Evolutionary conservation across 1,284 basidiomycete species (phyloP).

Genomic region (Nidula niveotomentosa): DNA sequence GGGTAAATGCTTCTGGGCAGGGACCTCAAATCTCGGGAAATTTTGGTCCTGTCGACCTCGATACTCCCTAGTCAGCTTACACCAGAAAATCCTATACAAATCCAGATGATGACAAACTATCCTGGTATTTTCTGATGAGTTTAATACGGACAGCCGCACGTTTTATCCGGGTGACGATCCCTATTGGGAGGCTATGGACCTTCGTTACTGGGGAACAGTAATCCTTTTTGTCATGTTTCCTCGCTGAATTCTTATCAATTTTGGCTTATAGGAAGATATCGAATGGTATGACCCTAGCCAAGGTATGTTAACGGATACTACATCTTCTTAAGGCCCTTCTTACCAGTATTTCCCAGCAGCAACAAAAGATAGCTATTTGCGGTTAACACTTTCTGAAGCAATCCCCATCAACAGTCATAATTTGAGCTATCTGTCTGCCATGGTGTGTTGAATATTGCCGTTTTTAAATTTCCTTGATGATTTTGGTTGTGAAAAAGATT

Average conservation of each 20-base stretch:
- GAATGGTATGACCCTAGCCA: slow-evolving; percentile 44
- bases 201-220: slow-evolving; percentile 48
- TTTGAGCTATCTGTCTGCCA: slow-evolving; percentile 34
- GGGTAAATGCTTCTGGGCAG: slow-evolving; percentile 74
- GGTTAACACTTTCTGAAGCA: slow-evolving; percentile 26
- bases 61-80: slow-evolving; percentile 58
- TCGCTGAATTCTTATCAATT: too few species aligned
- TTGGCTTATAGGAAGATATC: slow-evolving; percentile 30
- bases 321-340: not conserved
- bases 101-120: slow-evolving; percentile 42
- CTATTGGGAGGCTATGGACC: slow-evolving; percentile 52
- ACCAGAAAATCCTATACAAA: slow-evolving; percentile 46
- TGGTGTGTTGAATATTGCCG: slow-evolving; percentile 22
- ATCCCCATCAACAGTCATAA: slow-evolving; percentile 31
- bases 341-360: slow-evolving; percentile 22
- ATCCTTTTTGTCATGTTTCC: slow-evolving; percentile 13
- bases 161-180: slow-evolving; percentile 73
- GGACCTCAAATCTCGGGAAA: slow-evolving; percentile 51
- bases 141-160: slow-evolving; percentile 67
- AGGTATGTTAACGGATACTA: slow-evolving; percentile 16
- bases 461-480: not conserved
- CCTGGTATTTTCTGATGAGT: slow-evolving; percentile 78
- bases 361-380: slow-evolving; percentile 28
- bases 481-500: slow-evolving; percentile 17
- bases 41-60: slow-evolving; percentile 61